Conservation (phyloP, 2,329 filamentous ascomycete genomes). For the Alternaria brassicae region DNA sequence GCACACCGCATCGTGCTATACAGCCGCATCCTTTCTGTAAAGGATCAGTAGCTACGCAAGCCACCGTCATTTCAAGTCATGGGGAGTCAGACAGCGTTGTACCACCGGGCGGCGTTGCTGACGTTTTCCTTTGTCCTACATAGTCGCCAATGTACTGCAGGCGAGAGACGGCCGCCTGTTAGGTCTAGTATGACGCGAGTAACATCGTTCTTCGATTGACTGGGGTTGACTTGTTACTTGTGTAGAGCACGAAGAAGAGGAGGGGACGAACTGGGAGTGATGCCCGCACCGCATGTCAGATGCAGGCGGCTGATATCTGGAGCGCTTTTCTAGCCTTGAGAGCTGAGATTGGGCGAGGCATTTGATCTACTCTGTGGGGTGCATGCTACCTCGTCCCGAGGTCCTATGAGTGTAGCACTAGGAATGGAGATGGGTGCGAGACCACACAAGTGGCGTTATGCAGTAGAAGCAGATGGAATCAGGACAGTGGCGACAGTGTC, state of each 20-base stretch:
- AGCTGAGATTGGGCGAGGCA: constrained; percentile 2
- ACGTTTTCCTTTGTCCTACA: constrained; percentile 22
- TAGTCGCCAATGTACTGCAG: constrained; percentile 16
- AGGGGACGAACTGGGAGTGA: background rate
- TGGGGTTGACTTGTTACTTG: background rate
- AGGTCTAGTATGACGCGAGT: constrained; percentile 6
- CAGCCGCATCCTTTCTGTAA: background rate
- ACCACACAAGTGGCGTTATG: constrained; percentile 2
- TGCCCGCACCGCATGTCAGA: constrained; percentile 7
- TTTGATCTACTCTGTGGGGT: constrained; percentile 1
- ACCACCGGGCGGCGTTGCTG: constrained; percentile 8
- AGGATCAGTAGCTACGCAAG: constrained; percentile 4
- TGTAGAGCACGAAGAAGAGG: background rate
- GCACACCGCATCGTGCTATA: background rate
- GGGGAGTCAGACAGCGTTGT: constrained; percentile 8
- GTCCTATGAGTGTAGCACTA: background rate
- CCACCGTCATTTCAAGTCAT: constrained; percentile 2
- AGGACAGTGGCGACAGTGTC: background rate
- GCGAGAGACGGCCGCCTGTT: constrained; percentile 10
- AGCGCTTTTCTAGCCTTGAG: background rate
- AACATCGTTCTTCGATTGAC: background rate
- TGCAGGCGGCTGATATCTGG: background rate
- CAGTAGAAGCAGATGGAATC: background rate
- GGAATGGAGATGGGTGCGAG: background rate
- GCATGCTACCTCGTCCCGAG: background rate